These are phyloP conservation scores for Canna indica DNA, from an alignment of 176 grass and related monocot species.

Conservation along the genomic window DNA sequence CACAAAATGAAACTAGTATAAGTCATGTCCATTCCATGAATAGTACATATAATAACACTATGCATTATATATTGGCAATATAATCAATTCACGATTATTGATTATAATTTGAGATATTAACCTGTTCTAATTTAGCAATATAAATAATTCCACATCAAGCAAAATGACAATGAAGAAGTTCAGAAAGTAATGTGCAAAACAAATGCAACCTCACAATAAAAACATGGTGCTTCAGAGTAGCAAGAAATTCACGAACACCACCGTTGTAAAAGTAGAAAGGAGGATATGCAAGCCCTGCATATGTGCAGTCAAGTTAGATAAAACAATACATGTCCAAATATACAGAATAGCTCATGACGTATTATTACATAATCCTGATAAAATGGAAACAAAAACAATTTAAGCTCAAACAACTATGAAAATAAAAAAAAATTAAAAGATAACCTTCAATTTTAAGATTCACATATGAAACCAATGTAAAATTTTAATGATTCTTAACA, in stretches of 20 bases:
- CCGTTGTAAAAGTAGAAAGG: constrained; percentile 98
- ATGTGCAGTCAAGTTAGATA: constrained; percentile 15
- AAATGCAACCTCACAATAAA: constrained; percentile 75
- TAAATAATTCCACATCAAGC: not conserved
- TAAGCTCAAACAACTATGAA: too few species aligned
- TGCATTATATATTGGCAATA: too few species aligned
- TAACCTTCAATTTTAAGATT: too few species aligned
- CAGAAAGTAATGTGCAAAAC: constrained; percentile 1
- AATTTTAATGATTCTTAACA: too few species aligned
- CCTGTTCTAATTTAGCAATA: too few species aligned
- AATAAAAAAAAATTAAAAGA: too few species aligned
- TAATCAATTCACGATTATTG: too few species aligned
- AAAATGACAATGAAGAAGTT: constrained; percentile 3
- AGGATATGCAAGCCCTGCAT: constrained; percentile 75
- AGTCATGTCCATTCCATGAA: too few species aligned
- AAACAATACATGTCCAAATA: not conserved
- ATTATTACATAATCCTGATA: not conserved
- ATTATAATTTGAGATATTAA: too few species aligned
- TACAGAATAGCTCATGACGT: not conserved
- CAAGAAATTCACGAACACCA: constrained; percentile 77
- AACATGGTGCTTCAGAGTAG: constrained; percentile 71
- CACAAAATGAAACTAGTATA: too few species aligned
- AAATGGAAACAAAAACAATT: not conserved
- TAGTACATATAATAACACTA: too few species aligned
- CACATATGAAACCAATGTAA: too few species aligned